These are phyloP conservation scores for Apiospora rasikravindrae DNA, from an alignment of 2,329 filamentous ascomycete species.

Conservation along the genomic window DNA sequence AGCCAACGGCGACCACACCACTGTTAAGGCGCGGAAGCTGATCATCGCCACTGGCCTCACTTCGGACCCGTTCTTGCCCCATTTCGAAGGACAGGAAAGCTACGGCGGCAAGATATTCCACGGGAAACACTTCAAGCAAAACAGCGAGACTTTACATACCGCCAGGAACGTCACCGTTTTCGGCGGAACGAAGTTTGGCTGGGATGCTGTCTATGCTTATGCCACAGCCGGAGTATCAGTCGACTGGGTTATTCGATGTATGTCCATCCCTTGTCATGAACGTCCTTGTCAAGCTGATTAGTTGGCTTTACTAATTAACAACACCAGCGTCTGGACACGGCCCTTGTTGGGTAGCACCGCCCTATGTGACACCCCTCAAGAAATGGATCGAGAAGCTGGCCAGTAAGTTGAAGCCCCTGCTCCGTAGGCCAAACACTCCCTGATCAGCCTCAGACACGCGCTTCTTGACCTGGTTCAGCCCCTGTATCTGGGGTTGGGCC, in stretches of 20 bases:
- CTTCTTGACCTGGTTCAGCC: slow-evolving; percentile 74
- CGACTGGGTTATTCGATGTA: slow-evolving; percentile 59
- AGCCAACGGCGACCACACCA: slow-evolving; percentile 30
- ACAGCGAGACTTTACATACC: slow-evolving; percentile 41
- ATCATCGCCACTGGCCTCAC: slow-evolving; percentile 67
- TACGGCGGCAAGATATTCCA: slow-evolving; percentile 65
- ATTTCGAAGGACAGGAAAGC: slow-evolving; percentile 51
- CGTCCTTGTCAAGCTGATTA: too few relatives aligned
- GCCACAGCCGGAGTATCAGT: slow-evolving; percentile 59
- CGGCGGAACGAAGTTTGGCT: slow-evolving; percentile 66
- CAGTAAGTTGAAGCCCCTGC: neutral
- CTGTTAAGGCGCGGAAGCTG: slow-evolving; percentile 50
- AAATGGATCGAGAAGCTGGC: slow-evolving; percentile 52
- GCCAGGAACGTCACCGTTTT: slow-evolving; percentile 55
- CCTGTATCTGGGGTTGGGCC: slow-evolving; percentile 72
- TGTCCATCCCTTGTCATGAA: slow-evolving; percentile 18
- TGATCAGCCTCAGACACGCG: slow-evolving; percentile 49
- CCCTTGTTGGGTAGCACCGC: slow-evolving; percentile 57
- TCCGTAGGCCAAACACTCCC: neutral
- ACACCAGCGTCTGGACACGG: slow-evolving; percentile 54
- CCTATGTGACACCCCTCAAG: slow-evolving; percentile 56
- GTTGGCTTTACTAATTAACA: neutral
- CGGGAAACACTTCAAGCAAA: slow-evolving; percentile 52
- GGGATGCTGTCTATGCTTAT: slow-evolving; percentile 65
- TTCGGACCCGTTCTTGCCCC: slow-evolving; percentile 60